Evolutionary conservation across 169 alveolate genomes (phyloP).

Genomic region (Cryptosporidium bovis): DNA sequence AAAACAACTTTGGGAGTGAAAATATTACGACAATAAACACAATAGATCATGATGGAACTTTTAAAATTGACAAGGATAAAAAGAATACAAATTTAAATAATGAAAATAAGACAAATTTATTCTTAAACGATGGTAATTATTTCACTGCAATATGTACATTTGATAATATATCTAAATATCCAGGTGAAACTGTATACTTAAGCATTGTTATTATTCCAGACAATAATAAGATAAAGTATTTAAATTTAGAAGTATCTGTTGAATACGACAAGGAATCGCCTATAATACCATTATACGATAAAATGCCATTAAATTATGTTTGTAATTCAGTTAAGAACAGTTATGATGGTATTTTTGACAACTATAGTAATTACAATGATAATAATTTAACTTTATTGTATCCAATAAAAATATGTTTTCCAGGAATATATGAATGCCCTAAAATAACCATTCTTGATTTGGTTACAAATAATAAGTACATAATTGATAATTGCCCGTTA

Average conservation of each 20-base stretch:
- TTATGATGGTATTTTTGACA: not conserved
- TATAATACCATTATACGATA: constrained; percentile 42
- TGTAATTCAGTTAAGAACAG: not conserved
- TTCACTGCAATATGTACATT: constrained; percentile 49
- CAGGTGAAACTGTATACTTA: constrained; percentile 53
- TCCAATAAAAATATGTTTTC: constrained; percentile 68
- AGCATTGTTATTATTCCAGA: constrained; percentile 9
- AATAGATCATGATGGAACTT: not conserved
- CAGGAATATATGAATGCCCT: constrained; percentile 71
- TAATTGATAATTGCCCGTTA: constrained; percentile 34
- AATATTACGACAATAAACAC: not conserved
- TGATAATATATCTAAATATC: constrained; percentile 29
- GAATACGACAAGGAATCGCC: constrained; percentile 29
- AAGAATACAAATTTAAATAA: not conserved
- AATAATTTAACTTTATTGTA: constrained; percentile 18
- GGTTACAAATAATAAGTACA: constrained; percentile 16
- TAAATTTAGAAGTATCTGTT: constrained; percentile 31
- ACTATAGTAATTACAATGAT: not conserved
- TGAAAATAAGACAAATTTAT: not conserved
- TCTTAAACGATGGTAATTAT: not conserved
- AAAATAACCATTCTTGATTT: constrained; percentile 37
- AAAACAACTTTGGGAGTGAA: not conserved
- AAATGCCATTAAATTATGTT: constrained; percentile 30
- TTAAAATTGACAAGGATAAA: not conserved
- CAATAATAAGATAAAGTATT: not conserved